Percentiles rank a stretch among this genome's conserved stretches.
These are phyloP conservation scores for Coffea canephora DNA, from an alignment of 257 asterid species.

Conservation along the genomic window DNA sequence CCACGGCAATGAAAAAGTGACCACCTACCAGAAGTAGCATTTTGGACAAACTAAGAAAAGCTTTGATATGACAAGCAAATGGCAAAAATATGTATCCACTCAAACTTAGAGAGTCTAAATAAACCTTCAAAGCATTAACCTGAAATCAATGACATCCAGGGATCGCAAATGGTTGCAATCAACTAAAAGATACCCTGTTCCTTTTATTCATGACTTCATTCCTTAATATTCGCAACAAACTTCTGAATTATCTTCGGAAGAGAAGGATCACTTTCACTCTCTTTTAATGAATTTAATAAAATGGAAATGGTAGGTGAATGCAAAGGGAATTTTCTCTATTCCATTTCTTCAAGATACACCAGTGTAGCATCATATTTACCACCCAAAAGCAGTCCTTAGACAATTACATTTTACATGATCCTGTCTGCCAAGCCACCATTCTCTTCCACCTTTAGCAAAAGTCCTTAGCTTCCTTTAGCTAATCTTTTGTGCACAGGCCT, in stretches of 20 bases:
- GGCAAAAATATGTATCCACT: too few relatives aligned
- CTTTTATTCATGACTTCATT: too few relatives aligned
- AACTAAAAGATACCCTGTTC: too few relatives aligned
- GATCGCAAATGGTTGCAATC: too few relatives aligned
- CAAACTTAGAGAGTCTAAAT: too few relatives aligned
- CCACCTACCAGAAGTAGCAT: too few relatives aligned
- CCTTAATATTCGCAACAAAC: too few relatives aligned
- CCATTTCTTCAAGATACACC: conserved; percentile 22
- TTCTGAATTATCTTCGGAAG: neutral
- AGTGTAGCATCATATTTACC: conserved; percentile 1
- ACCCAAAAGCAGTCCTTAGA: conserved; percentile 1
- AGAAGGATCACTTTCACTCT: neutral
- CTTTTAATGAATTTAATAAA: neutral
- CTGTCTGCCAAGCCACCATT: neutral
- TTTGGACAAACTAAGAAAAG: too few relatives aligned
- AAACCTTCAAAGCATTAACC: too few relatives aligned
- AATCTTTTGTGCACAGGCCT: conserved; percentile 14
- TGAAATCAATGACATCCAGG: too few relatives aligned
- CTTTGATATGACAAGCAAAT: too few relatives aligned
- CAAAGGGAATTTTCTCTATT: neutral
- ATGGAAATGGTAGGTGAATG: conserved; percentile 2
- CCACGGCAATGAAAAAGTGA: too few relatives aligned
- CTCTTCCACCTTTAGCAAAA: conserved; percentile 7
- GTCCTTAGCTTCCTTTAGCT: conserved; percentile 20
- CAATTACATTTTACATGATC: conserved; percentile 10